Evolutionary conservation across 352 stramenopile genomes (phyloP).

Genomic region (Sclerospora graminicola): DNA sequence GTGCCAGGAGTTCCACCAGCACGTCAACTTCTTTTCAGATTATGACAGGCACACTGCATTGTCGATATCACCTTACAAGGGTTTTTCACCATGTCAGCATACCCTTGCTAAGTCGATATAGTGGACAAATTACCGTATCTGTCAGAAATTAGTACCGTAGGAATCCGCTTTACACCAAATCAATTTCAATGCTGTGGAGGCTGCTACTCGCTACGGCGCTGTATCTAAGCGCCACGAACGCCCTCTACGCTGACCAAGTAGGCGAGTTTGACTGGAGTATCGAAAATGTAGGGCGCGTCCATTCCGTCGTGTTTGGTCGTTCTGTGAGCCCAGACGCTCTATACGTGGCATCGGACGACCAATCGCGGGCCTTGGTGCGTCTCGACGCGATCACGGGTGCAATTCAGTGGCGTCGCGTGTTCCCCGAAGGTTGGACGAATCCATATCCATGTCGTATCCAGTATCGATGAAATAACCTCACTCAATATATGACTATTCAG

Average conservation of each 20-base stretch:
- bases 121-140: too few species aligned
- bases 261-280: constrained; percentile 72
- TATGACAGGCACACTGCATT: too few species aligned
- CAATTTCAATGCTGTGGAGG: constrained; percentile 4
- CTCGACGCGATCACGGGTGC: constrained; percentile 56
- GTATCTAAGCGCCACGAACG: constrained; percentile 14
- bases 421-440: constrained; percentile 34
- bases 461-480: too few species aligned
- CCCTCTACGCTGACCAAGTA: constrained; percentile 67
- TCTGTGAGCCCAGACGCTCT: constrained; percentile 33
- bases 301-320: constrained; percentile 34
- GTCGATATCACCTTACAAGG: too few species aligned
- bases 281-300: constrained; percentile 48
- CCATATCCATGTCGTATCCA: too few species aligned
- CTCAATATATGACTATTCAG: constrained; percentile 17
- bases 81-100: too few species aligned
- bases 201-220: constrained; percentile 20
- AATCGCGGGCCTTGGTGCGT: constrained; percentile 47
- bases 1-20: too few species aligned
- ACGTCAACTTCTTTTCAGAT: too few species aligned
- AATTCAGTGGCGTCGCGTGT: constrained; percentile 70
- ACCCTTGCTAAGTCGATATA: too few species aligned
- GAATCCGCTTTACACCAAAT: too few species aligned
- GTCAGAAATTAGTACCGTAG: too few species aligned
- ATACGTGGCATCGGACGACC: constrained; percentile 62